These are phyloP conservation scores for Pseudogymnoascus sp. DNA, from an alignment of 2,329 filamentous ascomycete species.

Conservation along the genomic window DNA sequence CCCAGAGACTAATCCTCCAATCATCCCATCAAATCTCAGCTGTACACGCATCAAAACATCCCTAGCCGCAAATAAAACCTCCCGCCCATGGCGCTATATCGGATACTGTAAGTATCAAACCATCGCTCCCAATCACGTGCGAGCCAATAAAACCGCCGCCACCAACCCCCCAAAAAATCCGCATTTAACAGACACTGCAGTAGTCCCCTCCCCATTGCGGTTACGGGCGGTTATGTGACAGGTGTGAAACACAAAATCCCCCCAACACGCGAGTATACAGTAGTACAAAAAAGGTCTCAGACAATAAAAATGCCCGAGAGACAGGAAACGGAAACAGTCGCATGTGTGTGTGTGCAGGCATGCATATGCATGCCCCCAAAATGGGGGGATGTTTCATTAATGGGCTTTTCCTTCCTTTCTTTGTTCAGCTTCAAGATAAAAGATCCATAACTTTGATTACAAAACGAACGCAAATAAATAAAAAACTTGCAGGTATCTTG, in stretches of 20 bases:
- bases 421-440: neutral
- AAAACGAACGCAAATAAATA: neutral
- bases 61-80: neutral
- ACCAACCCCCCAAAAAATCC: neutral
- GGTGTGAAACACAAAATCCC: neutral
- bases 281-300: too few species aligned
- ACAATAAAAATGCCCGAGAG: neutral
- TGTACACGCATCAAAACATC: neutral
- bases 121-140: neutral
- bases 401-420: too few species aligned
- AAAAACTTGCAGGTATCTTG: neutral
- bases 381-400: neutral
- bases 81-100: too few species aligned
- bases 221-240: neutral
- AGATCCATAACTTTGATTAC: too few species aligned
- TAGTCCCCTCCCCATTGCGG: neutral
- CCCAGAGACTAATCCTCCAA: neutral
- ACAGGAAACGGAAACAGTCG: constrained; percentile 1
- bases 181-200: neutral
- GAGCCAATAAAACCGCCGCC: neutral
- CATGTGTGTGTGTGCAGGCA: neutral
- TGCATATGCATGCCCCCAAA: too few species aligned
- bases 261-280: neutral
- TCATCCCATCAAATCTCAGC: neutral
- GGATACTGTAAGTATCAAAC: neutral